phyloP scores from a whole-genome alignment of 257 asterid genomes.

The Solanum phureja region DNA sequence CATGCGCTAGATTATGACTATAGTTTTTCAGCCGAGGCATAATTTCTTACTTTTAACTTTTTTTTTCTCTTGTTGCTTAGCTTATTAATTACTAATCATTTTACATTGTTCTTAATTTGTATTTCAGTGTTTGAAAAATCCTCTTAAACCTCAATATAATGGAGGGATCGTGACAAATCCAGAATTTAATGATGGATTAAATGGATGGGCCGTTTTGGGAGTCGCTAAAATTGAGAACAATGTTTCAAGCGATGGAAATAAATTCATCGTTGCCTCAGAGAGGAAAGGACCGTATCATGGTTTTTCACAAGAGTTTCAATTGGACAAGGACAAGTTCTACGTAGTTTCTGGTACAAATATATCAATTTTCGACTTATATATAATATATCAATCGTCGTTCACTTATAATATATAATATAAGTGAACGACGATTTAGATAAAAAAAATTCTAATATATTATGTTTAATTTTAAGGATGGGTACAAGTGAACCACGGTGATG shows the following conservation, averaged over 20 bases:
- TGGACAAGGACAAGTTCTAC: slow-evolving; percentile 4
- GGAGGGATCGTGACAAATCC: slow-evolving; percentile 30
- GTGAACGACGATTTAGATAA: neutral
- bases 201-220: slow-evolving; percentile 16
- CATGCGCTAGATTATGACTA: neutral
- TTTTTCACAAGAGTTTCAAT: slow-evolving; percentile 3
- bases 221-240: neutral
- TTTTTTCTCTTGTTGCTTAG: neutral
- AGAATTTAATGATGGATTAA: slow-evolving; percentile 11
- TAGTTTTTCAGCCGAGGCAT: neutral
- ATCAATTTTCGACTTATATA: neutral
- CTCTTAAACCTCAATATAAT: slow-evolving; percentile 21
- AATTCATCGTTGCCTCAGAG: slow-evolving; percentile 7
- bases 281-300: neutral
- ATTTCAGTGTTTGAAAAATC: slow-evolving; percentile 22
- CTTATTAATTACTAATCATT: neutral
- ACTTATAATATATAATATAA: too few relatives aligned
- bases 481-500: slow-evolving; percentile 23
- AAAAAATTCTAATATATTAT: neutral
- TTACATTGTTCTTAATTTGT: neutral
- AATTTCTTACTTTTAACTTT: neutral
- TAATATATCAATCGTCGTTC: too few relatives aligned
- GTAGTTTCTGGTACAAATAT: slow-evolving; percentile 6
- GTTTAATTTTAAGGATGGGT: slow-evolving; percentile 23
- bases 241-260: slow-evolving; percentile 6